A percentile compares a stretch with the other conserved stretches of the same genome.
Conservation (phyloP, 2,329 filamentous ascomycete species). For the Tolypocladium nubicola region DNA sequence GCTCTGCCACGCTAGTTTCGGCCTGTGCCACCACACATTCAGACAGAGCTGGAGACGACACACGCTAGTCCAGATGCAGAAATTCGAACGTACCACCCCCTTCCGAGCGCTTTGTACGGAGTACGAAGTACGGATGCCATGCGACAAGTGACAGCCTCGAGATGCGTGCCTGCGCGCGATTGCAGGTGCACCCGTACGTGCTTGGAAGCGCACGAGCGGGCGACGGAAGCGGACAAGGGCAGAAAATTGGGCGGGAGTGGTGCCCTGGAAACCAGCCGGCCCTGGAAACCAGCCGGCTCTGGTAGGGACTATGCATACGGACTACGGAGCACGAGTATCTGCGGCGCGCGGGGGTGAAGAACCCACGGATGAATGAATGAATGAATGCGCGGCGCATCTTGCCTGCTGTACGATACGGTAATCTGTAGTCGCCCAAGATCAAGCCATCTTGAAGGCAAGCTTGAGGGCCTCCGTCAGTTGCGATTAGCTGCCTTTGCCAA, state of each 20-base stretch:
- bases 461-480: neutral
- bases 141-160: neutral
- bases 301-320: too few relatives aligned
- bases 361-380: neutral
- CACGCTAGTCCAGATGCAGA: neutral
- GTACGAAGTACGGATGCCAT: too few relatives aligned
- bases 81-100: neutral
- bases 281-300: neutral
- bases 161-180: neutral
- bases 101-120: neutral
- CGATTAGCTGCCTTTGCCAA: neutral
- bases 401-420: neutral
- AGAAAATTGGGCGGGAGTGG: too few relatives aligned
- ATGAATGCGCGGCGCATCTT: neutral
- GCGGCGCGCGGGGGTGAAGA: neutral
- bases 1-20: neutral
- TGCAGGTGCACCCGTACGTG: too few relatives aligned
- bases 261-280: neutral
- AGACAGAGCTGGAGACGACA: neutral
- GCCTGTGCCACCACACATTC: neutral
- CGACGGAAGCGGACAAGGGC: neutral
- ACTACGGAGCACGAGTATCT: neutral
- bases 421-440: too few relatives aligned
- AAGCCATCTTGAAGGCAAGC: neutral
- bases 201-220: neutral